Evolutionary conservation across 352 stramenopile genomes (phyloP).

Genomic region (Peronospora belbahrii): DNA sequence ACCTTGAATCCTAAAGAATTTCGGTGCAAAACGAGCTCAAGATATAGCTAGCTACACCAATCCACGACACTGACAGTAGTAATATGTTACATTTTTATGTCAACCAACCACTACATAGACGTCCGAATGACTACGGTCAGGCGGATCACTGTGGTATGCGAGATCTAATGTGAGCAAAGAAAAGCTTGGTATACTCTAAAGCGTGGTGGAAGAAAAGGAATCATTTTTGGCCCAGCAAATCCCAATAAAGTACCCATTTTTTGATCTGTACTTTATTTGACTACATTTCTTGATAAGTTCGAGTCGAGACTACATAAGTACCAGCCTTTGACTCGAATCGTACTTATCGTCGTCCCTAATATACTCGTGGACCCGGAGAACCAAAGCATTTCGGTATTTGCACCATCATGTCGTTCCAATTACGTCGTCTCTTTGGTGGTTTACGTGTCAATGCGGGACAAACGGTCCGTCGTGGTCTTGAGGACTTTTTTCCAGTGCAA

Average conservation of each 20-base stretch:
- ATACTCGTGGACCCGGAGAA: neutral
- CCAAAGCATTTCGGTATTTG: constrained; percentile 9
- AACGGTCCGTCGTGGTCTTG: constrained; percentile 41
- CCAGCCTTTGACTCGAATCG: constrained; percentile 9
- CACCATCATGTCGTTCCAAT: constrained; percentile 39
- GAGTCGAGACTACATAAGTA: too few species aligned
- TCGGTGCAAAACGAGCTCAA: constrained; percentile 8
- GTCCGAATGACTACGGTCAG: neutral
- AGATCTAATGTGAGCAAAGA: neutral
- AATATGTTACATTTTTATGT: too few species aligned
- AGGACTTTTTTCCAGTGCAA: constrained; percentile 74
- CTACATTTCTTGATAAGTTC: too few species aligned
- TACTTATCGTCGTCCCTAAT: neutral
- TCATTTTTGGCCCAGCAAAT: too few species aligned
- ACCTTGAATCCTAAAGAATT: constrained; percentile 18
- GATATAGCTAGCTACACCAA: constrained; percentile 11
- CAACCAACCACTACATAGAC: too few species aligned
- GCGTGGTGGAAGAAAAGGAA: too few species aligned
- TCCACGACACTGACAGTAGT: constrained; percentile 1
- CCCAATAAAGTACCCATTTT: too few species aligned
- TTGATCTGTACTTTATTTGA: too few species aligned
- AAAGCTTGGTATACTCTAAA: too few species aligned
- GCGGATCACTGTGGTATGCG: too few species aligned
- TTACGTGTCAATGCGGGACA: constrained; percentile 38
- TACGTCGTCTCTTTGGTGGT: constrained; percentile 60